These are phyloP conservation scores for Cubamyces lactineus DNA, from an alignment of 768 basidiomycete species.

Conservation along the genomic window DNA sequence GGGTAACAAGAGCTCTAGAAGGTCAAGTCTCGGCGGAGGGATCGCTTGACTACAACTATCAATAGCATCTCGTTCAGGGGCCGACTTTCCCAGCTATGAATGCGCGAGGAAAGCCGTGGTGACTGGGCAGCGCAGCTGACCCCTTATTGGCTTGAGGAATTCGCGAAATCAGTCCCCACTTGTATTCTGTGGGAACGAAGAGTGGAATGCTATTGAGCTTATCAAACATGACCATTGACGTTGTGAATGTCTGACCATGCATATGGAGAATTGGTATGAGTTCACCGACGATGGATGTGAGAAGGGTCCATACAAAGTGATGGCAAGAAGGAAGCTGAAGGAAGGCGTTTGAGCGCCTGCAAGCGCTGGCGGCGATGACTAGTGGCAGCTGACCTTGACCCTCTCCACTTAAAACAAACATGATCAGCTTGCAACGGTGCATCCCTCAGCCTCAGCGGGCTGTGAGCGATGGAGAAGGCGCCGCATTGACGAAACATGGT, in stretches of 20 bases:
- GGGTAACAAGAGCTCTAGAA: not conserved
- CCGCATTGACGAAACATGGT: not conserved
- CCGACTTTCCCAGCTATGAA: constrained; percentile 10
- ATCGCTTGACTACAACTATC: constrained; percentile 11
- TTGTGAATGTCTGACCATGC: not conserved
- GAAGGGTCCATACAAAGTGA: not conserved
- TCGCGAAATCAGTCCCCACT: constrained; percentile 11
- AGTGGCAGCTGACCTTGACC: constrained; percentile 4
- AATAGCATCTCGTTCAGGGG: constrained; percentile 13
- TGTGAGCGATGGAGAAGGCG: not conserved
- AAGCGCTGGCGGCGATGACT: not conserved
- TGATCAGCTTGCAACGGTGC: not conserved
- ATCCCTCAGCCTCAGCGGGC: not conserved
- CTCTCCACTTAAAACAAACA: not conserved
- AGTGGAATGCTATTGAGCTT: not conserved
- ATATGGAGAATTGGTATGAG: not conserved
- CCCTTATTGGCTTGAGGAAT: constrained; percentile 7
- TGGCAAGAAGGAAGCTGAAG: not conserved
- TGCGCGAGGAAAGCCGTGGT: constrained; percentile 9
- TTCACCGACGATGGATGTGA: constrained; percentile 4
- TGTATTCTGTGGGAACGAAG: constrained; percentile 6
- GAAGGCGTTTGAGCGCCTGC: not conserved
- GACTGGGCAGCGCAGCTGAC: constrained; percentile 18
- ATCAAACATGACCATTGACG: not conserved
- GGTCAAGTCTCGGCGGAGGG: not conserved